Conservation (phyloP, 2,329 filamentous ascomycete genomes). For the Onygenales sp. region DNA sequence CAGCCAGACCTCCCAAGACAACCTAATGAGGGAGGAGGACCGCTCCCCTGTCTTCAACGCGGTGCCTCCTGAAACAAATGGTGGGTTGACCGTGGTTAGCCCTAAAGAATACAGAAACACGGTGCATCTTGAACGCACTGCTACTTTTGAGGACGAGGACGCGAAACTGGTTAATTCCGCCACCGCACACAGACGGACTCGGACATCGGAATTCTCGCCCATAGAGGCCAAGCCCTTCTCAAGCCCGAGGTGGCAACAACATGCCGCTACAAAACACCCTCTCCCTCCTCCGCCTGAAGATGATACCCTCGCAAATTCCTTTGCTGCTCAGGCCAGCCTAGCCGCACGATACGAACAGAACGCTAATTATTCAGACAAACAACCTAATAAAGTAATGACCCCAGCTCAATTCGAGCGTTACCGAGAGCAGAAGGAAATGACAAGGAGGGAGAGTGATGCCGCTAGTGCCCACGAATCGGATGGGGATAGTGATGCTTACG, state of each 20-base stretch:
- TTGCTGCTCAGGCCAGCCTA: slow-evolving; percentile 35
- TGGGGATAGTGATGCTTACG: slow-evolving; percentile 52
- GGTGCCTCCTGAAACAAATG: no score
- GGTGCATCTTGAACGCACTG: not conserved
- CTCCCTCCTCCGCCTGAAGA: not conserved
- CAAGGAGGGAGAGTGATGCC: slow-evolving; percentile 44
- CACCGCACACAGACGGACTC: not conserved
- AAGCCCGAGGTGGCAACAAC: not conserved
- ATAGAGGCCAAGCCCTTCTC: not conserved
- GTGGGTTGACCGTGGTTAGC: not conserved
- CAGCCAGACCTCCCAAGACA: slow-evolving; percentile 42
- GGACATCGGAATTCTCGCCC: not conserved
- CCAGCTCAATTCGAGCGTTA: slow-evolving; percentile 79
- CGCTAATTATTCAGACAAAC: slow-evolving; percentile 24
- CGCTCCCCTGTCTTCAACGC: not conserved
- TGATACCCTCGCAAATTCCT: slow-evolving; percentile 14
- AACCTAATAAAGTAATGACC: slow-evolving; percentile 74
- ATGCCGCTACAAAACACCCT: not conserved
- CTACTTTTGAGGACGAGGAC: not conserved
- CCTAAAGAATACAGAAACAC: not conserved
- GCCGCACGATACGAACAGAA: slow-evolving; percentile 37
- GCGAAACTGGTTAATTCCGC: not conserved
- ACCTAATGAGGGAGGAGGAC: slow-evolving; percentile 28
- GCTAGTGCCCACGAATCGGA: slow-evolving; percentile 44
- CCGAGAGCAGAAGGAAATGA: slow-evolving; percentile 58